A percentile compares a stretch with the other conserved stretches of the same genome.
These are phyloP conservation scores for Psophocarpus tetragonolobus DNA, from an alignment of 306 rosid species.

Conservation along the genomic window DNA sequence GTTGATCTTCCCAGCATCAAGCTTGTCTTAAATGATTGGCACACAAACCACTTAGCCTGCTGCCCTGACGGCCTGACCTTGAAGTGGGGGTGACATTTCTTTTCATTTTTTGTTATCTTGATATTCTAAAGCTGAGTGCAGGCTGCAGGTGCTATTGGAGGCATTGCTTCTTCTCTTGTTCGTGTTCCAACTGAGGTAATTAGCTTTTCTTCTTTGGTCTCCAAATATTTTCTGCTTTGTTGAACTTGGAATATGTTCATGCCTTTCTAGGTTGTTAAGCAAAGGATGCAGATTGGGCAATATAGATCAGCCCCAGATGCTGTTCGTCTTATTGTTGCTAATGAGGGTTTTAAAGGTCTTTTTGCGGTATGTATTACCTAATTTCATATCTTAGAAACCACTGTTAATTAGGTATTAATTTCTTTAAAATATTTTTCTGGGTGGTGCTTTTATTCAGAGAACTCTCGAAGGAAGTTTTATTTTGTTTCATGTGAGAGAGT, in stretches of 20 bases:
- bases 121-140: slow-evolving; percentile 49
- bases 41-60: not conserved
- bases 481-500: not conserved
- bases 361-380: slow-evolving; percentile 53
- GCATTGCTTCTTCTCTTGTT: slow-evolving; percentile 70
- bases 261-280: slow-evolving; percentile 60
- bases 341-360: slow-evolving; percentile 69
- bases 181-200: slow-evolving; percentile 89
- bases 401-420: not conserved
- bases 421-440: slow-evolving; percentile 11
- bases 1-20: slow-evolving; percentile 1
- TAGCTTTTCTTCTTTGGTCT: slow-evolving; percentile 15
- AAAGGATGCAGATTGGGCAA: slow-evolving; percentile 59
- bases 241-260: slow-evolving; percentile 31
- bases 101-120: slow-evolving; percentile 17
- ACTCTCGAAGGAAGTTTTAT: slow-evolving; percentile 9
- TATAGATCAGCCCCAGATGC: slow-evolving; percentile 50
- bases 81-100: not conserved
- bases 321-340: slow-evolving; percentile 51
- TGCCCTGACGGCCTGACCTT: not conserved
- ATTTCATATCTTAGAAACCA: slow-evolving; percentile 15
- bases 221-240: slow-evolving; percentile 6
- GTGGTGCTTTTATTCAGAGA: not conserved
- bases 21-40: slow-evolving; percentile 16
- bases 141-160: slow-evolving; percentile 84